phyloP scores from a whole-genome alignment of 2,329 filamentous ascomycete species.

The Botrytis hyacinthi region DNA sequence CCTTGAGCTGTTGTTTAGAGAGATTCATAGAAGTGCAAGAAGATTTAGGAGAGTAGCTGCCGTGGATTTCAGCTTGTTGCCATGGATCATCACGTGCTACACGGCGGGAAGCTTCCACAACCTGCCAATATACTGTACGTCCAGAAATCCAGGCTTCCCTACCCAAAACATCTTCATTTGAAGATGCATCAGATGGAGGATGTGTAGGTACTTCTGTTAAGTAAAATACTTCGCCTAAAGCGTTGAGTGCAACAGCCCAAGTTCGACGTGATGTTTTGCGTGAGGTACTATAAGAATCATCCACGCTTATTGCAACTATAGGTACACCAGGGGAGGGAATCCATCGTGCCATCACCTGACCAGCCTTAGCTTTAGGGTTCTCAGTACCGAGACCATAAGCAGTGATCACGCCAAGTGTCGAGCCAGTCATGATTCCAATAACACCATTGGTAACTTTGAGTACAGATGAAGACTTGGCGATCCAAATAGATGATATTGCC shows the following conservation, averaged over 20 bases:
- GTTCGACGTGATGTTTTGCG: conserved; percentile 69
- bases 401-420: conserved; percentile 78
- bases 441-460: conserved; percentile 71
- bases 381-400: conserved; percentile 68
- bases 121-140: conserved; percentile 74
- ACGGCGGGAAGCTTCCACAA: conserved; percentile 76
- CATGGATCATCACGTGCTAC: conserved; percentile 69
- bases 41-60: conserved; percentile 77
- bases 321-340: conserved; percentile 89
- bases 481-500: conserved; percentile 78
- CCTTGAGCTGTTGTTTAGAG: conserved; percentile 64
- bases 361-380: conserved; percentile 58
- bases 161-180: conserved; percentile 54
- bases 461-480: conserved; percentile 76
- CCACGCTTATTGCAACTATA: conserved; percentile 78
- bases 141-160: conserved; percentile 78
- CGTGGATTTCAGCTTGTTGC: conserved; percentile 63
- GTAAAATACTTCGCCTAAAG: conserved; percentile 87
- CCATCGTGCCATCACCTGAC: conserved; percentile 86
- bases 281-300: conserved; percentile 74
- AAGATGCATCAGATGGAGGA: conserved; percentile 46
- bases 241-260: conserved; percentile 93
- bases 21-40: conserved; percentile 73
- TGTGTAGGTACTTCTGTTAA: conserved; percentile 67
- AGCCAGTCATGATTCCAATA: conserved; percentile 79